Conservation (phyloP, 139 green algal species). For the Chlorella sorokiniana region DNA sequence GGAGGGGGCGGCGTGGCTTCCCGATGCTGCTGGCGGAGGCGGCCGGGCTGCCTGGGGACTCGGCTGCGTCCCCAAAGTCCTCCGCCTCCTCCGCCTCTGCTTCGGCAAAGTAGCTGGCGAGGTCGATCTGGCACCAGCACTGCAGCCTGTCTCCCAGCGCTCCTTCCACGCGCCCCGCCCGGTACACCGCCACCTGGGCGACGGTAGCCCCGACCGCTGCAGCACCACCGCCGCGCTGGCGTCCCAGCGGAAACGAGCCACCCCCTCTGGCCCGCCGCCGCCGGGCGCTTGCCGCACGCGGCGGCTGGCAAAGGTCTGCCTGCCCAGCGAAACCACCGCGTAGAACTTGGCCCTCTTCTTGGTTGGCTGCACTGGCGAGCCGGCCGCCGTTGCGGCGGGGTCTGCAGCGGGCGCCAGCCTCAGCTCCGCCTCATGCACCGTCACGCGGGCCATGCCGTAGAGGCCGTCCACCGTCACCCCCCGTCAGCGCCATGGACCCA, state of each 20-base stretch:
- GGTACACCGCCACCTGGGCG: constrained; percentile 44
- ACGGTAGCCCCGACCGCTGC: constrained; percentile 37
- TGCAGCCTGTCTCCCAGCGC: constrained; percentile 37
- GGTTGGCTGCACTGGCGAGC: background rate
- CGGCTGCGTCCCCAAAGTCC: background rate
- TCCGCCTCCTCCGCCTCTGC: background rate
- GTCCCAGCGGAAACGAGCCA: constrained; percentile 1
- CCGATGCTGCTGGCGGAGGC: background rate
- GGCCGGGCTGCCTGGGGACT: no score
- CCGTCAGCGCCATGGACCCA: background rate
- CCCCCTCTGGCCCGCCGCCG: background rate
- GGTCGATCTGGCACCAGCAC: constrained; percentile 41
- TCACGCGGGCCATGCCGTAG: constrained; percentile 7
- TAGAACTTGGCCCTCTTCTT: constrained; percentile 2
- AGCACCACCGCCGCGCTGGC: constrained; percentile 41
- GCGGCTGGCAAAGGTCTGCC: constrained; percentile 17
- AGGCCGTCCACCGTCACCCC: background rate
- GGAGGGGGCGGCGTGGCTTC: background rate
- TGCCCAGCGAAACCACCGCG: background rate
- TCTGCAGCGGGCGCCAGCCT: background rate
- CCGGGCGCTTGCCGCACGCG: background rate
- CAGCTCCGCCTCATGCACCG: constrained; percentile 19
- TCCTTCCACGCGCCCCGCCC: constrained; percentile 23
- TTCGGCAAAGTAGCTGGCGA: constrained; percentile 40
- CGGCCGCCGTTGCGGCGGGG: background rate